Base-by-base conservation (phyloP, 768 basidiomycete genomes). In the Infundibulicybe gibba region DNA sequence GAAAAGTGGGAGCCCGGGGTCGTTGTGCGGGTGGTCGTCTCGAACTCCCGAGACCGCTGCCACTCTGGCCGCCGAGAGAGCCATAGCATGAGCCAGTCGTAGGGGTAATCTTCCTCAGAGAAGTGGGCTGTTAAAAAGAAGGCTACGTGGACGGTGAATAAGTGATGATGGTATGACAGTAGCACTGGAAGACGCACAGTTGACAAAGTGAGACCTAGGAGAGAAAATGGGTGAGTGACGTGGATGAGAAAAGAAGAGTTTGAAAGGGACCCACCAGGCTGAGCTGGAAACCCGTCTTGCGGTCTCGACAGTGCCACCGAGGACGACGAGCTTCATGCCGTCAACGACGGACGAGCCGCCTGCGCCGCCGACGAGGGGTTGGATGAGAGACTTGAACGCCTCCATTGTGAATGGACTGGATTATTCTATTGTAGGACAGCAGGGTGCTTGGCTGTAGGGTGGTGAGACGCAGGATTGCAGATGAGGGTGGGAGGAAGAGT, bases 1-100 rank as follows among this genome's bases (percentile, higher is more conserved):
- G 68, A 62, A 31, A 70, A 66, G 45, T 76, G 72, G 49, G 78
- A 73, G 17, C 82, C 80, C 2, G 84, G 79, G 3, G 80, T 81
- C 10, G 81, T 72, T 0, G 83, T 77, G 32, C 89, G 80, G 11
- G 89, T 91, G 14, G 90, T 92, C 0, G 89, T 90, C 68, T 92
- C 90, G 50, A 92, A 90, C 65, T 92, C 90, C 47, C 90, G 80
- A 6, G 89, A 90, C 33, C 88, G 84, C 58, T 91, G 89, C 89
- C 89, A 91, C 64, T 91, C 89, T 35, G 89, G 71, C 19, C 87
- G 77, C 43, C 87, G 83, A 37, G 87, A 87, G 41, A 92, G 80
- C 89, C 89, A 92, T 30, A 90, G 76, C 87, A 91, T 91, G 44
- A 92, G 76, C 89, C 89, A 92, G 66, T 92, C 89, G 55, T 90